Base-by-base conservation (phyloP, 2,329 filamentous ascomycete species). In the Colletotrichum costaricense region DNA sequence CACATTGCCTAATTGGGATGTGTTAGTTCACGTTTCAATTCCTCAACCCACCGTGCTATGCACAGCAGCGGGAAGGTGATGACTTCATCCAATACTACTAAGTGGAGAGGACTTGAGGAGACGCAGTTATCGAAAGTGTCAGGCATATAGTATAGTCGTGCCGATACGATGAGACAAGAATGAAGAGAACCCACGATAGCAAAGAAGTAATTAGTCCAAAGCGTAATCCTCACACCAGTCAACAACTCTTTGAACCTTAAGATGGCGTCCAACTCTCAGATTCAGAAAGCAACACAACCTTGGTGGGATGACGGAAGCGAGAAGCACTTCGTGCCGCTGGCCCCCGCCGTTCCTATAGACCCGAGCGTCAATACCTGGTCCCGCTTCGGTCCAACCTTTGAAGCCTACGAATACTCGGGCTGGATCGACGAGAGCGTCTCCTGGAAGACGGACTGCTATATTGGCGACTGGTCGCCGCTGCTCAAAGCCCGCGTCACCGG, bases 361-460 rank as follows among this genome's bases (percentile, higher is more conserved):
- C 26, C 60, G n/a, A 24, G 24, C 9, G 24, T 52, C 24, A 52
- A 63, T 24, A 63, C 60, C 38, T 63, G 60, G 60, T 63, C 60
- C 4, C 60, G 60, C 38, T 63, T 63, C 26, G 60, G 60, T 16
- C 60, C 60, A 26, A 63, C 60, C 38, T 63, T 63, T 46, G 60
- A 63, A 63, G 60, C 60, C 35, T 63, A 63, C 4, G 60, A 63
- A 52, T 63, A 63, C 0, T 63, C 60, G 19, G 60, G 60, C 42
- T 63, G 60, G 60, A 63, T 63, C 11, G 60, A 63, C 42, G 38
- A 63, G 14, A 49, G 60, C 38, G 11, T 63, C 11, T 63, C 60
- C 16, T 63, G 60, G 60, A 63, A 63, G 33, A 49, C 60, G 24
- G 38, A 63, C 38, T 63, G 60, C 11, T 63, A 63, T 19, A 63